These are phyloP conservation scores for Clitopilus passeckerianus DNA, from an alignment of 768 basidiomycete genomes.

Conservation along the genomic window DNA sequence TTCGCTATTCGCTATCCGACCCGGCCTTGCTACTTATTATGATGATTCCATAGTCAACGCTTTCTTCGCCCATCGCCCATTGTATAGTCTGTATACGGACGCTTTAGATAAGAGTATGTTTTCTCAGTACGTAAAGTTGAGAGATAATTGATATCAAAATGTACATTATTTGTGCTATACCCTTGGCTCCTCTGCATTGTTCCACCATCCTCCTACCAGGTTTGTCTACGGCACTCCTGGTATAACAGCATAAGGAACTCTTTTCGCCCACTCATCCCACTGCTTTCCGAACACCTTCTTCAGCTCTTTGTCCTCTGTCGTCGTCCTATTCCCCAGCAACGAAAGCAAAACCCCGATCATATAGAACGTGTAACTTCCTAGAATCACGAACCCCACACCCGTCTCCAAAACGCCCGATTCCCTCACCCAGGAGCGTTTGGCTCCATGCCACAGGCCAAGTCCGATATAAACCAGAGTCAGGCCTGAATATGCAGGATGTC, in stretches of 20 bases:
- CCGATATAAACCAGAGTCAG: background rate
- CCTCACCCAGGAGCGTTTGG: background rate
- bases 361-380: background rate
- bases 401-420: background rate
- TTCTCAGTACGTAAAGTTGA: background rate
- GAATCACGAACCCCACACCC: background rate
- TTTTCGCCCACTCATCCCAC: slow-evolving; percentile 2
- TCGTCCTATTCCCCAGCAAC: background rate
- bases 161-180: background rate
- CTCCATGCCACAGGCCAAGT: background rate
- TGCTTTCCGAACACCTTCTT: background rate
- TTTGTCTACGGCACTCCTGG: background rate
- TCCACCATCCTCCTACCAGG: too few relatives aligned
- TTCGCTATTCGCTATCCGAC: background rate
- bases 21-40: background rate
- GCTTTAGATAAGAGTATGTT: background rate
- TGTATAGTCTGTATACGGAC: background rate
- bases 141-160: background rate
- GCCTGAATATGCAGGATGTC: background rate
- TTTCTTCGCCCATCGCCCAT: background rate
- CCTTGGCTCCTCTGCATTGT: too few relatives aligned
- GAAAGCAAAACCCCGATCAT: background rate
- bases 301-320: background rate
- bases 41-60: background rate
- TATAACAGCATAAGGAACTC: background rate